Evolutionary conservation across 2,329 filamentous ascomycete genomes (phyloP), one percentile per base, ranked within the genome.

Genomic region (Phialophora tarda): DNA sequence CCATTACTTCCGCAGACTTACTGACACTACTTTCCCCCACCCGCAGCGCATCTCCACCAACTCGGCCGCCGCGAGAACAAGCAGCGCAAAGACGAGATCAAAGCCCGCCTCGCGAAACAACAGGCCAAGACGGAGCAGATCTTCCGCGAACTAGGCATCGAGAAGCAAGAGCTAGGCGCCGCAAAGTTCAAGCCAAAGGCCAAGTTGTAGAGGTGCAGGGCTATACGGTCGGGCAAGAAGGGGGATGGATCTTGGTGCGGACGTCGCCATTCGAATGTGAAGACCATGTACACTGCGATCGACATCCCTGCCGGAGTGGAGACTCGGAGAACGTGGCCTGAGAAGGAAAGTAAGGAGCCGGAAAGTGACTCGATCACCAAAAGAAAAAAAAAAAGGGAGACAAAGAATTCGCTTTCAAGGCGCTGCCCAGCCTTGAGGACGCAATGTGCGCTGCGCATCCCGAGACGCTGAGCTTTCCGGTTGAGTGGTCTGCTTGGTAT

Each of bases 31-130:
- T 34, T 11, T 6, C 30, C 8, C 30, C 8, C 10, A 11, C 48
- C 14, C 28, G 8, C 41, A 86, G 95, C 98, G 67, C 95, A 96
- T 78, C 80, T 93, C 80, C 70, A 82, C 78, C 78, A 82, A 80
- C 74, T 84, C 79, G 79, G 88, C 76, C 71, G 80, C 82, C 72
- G 87, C 82, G 72, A 86, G 83, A 82, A 85, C 78, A 75, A 63
- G 54, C 14, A 54, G 51, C 62, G 68, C 32, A 59, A 54, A 47
- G 65, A 65, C 28, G 68, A 65, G n/a, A 67, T 70, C 59, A 63
- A 32, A 4, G 65, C 56, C 26, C 59, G 62, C 14, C 55, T 70
- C 34, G 65, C 65, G 1, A 32, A 56, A 14, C 68, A 70, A 34
- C 58, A 61, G 34, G 55, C 55, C 48, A 67, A 62, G 62, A 59